A percentile compares a stretch with the other conserved stretches of the same genome.
phyloP scores from a whole-genome alignment of 176 grass and related monocot species.

The Musa troglodytarum region DNA sequence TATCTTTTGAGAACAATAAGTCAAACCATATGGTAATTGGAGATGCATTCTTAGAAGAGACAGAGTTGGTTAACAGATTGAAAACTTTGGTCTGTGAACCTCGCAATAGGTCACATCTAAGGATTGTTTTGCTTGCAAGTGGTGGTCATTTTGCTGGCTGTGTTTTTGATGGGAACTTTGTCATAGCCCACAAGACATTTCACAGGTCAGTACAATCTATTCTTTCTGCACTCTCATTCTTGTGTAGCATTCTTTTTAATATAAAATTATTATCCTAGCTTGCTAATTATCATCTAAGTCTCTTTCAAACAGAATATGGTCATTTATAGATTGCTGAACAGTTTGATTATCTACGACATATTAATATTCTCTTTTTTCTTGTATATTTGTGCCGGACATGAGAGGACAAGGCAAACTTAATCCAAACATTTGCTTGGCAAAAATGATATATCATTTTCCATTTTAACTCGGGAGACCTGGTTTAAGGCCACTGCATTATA shows the following conservation, averaged over 20 bases:
- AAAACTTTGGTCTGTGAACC: slow-evolving; percentile 56
- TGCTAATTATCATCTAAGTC: no score
- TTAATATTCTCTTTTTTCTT: no score
- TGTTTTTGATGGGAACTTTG: slow-evolving; percentile 79
- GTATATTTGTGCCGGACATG: no score
- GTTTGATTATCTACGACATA: no score
- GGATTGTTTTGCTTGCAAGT: slow-evolving; percentile 71
- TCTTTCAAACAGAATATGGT: no score
- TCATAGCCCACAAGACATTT: slow-evolving; percentile 92
- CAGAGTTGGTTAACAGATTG: slow-evolving; percentile 58
- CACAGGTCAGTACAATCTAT: slow-evolving; percentile 52
- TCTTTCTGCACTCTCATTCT: not conserved
- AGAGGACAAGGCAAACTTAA: no score
- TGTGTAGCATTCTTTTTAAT: not conserved
- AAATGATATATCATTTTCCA: not conserved
- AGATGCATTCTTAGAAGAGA: slow-evolving; percentile 38
- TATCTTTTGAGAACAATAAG: slow-evolving; percentile 36
- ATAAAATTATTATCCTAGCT: not conserved
- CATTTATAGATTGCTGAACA: no score
- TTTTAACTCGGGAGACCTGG: not conserved
- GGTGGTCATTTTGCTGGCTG: slow-evolving; percentile 93
- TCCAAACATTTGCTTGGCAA: no score
- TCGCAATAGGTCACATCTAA: slow-evolving; percentile 48
- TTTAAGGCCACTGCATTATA: not conserved
- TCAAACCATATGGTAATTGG: slow-evolving; percentile 29